These are phyloP conservation scores for Ilex paraguariensis DNA, from an alignment of 305 asterid genomes.

Conservation along the genomic window DNA sequence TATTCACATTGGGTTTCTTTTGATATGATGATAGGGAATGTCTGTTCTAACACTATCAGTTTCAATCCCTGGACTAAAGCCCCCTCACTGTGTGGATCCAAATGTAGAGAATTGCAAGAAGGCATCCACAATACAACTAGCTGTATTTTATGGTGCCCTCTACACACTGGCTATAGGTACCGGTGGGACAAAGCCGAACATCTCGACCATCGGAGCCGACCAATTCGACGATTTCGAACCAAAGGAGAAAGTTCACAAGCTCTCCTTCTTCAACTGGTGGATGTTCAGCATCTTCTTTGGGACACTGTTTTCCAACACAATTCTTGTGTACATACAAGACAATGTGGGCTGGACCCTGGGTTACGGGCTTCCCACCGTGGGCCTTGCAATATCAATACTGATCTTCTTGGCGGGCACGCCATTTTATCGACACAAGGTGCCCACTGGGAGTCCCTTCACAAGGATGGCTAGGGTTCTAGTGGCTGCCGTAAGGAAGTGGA, in stretches of 20 bases:
- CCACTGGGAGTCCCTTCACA: conserved; percentile 85
- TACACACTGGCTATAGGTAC: conserved; percentile 74
- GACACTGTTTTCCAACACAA: conserved; percentile 76
- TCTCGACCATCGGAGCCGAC: conserved; percentile 84
- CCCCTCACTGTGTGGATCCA: conserved; percentile 53
- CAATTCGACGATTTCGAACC: conserved; percentile 77
- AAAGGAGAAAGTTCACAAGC: conserved; percentile 68
- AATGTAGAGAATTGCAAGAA: conserved; percentile 39
- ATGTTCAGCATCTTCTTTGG: conserved; percentile 84
- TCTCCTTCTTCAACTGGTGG: conserved; percentile 95
- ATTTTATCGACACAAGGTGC: conserved; percentile 69
- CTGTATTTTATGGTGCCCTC: conserved; percentile 68
- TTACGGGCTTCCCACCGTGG: conserved; percentile 73
- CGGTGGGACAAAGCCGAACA: conserved; percentile 87
- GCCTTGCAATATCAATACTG: conserved; percentile 53
- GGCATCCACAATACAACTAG: conserved; percentile 53
- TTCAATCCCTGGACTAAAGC: conserved; percentile 58
- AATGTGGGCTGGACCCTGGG: conserved; percentile 91
- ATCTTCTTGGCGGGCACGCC: conserved; percentile 70
- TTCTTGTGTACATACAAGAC: conserved; percentile 78
- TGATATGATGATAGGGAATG: conserved; percentile 56
- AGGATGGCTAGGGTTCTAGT: conserved; percentile 65
- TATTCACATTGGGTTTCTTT: too few relatives aligned
- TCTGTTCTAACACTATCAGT: conserved; percentile 59
- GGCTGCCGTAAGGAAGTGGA: conserved; percentile 63